These are phyloP conservation scores for Sutorius australiensis DNA, from an alignment of 768 basidiomycete species.

Conservation along the genomic window DNA sequence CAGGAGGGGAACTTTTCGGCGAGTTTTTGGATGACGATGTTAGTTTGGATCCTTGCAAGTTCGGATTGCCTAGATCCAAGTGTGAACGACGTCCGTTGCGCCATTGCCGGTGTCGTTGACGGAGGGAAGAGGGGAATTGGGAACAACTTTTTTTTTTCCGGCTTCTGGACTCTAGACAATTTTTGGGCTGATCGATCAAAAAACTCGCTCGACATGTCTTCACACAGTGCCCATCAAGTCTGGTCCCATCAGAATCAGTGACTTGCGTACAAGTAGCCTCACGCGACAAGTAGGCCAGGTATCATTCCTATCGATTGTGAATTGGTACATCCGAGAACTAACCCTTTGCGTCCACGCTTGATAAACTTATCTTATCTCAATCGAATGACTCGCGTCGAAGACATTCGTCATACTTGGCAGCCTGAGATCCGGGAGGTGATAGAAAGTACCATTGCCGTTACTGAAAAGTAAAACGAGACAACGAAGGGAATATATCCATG, in stretches of 20 bases:
- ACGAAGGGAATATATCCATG: no score
- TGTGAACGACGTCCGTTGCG: constrained; percentile 47
- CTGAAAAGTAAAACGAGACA: no score
- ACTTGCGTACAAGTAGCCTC: not conserved
- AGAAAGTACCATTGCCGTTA: no score
- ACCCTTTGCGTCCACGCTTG: no score
- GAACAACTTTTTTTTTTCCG: not conserved
- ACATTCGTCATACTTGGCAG: no score
- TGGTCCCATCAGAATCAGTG: no score
- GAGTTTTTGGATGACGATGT: constrained; percentile 68
- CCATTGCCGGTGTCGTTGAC: constrained; percentile 10
- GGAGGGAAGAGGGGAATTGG: not conserved
- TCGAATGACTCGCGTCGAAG: no score
- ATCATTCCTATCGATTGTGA: not conserved
- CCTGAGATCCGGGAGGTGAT: no score
- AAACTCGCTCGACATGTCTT: not conserved
- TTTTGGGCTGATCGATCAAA: not conserved
- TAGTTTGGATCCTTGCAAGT: constrained; percentile 88
- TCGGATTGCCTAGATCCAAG: constrained; percentile 86
- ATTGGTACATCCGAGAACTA: not conserved
- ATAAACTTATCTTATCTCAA: no score
- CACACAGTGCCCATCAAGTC: not conserved
- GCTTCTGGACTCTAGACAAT: not conserved
- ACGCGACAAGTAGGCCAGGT: not conserved
- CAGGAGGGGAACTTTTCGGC: constrained; percentile 49